Evolutionary conservation across 768 basidiomycete genomes (phyloP), one percentile per base, ranked within the genome.

Genomic region (Suillus spraguei): DNA sequence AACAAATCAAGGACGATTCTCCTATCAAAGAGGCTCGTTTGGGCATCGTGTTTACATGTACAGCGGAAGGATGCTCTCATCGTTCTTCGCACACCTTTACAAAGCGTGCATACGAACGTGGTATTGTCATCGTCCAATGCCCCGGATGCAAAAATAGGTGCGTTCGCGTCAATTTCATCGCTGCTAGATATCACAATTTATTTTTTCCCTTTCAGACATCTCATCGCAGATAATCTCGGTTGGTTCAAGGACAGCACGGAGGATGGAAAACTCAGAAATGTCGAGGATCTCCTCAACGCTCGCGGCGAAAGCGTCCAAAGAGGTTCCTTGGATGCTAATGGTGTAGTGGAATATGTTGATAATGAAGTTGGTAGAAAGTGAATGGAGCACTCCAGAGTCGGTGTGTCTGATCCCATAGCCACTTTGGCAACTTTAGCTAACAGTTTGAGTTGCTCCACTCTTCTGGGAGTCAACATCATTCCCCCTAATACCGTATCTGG

Each of bases 21-120:
- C 70, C 81, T 24, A 58, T 41, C 5, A 39, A 58, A 49, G 86
- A 90, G 61, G 91, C 90, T 0, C 83, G 82, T 17, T 79, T 95
- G 33, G 87, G 86, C 4, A 80, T 97, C 44, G 91, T 90, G 0
- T 94, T 96, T 70, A 97, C 95, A 5, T 97, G 95, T 74, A 92
- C 92, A 1, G 95, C 87, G 5, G 69, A 80, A 6, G 81, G 80
- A 2, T 98, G 96, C 69, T 82, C 82, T 11, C 83, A 85, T 64
- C 88, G 97, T 3, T 96, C 94, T 10, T 88, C 92, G 6, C 96
- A 98, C 69, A 84, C 91, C 65, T 98, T 99, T 74, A 84, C 92
- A 7, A 90, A 87, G 72, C 83, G 87, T 52, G 85, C 93, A 22
- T 99, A 99, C 76, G 85, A 91, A 72, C 85, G 82, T 52, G 97